phyloP scores from a whole-genome alignment of 1,139 yeast genomes.

The Blastobotrys ciferrii region DNA sequence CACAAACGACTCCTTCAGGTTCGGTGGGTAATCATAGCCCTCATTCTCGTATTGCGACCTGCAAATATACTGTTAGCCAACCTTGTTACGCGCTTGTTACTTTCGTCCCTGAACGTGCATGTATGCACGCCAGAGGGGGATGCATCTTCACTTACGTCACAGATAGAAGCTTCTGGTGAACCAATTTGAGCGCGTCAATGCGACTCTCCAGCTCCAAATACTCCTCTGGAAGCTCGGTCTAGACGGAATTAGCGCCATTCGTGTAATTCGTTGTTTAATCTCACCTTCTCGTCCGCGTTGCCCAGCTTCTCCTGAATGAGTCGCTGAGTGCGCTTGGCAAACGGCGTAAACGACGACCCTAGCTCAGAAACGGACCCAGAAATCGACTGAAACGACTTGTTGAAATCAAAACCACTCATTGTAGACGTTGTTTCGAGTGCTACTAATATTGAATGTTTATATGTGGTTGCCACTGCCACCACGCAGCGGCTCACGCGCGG shows the following conservation, averaged over 20 bases:
- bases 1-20: slow-evolving; percentile 64
- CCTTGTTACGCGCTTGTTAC: neutral
- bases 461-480: no score
- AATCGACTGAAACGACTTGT: slow-evolving; percentile 39
- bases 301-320: slow-evolving; percentile 78
- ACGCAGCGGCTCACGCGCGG: no score
- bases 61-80: slow-evolving; percentile 4
- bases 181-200: slow-evolving; percentile 70
- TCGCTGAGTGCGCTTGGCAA: slow-evolving; percentile 80
- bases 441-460: neutral
- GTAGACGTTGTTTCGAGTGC: slow-evolving; percentile 19
- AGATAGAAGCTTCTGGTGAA: slow-evolving; percentile 69
- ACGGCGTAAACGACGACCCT: slow-evolving; percentile 48
- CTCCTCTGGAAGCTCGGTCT: slow-evolving; percentile 79
- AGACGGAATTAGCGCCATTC: slow-evolving; percentile 1
- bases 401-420: slow-evolving; percentile 38
- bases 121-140: neutral
- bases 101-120: neutral
- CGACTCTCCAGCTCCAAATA: slow-evolving; percentile 71
- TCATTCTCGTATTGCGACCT: slow-evolving; percentile 66
- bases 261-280: slow-evolving; percentile 6
- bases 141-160: slow-evolving; percentile 47
- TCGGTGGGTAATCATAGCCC: slow-evolving; percentile 84
- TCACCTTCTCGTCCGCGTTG: slow-evolving; percentile 63
- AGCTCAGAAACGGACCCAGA: slow-evolving; percentile 39